These are phyloP conservation scores for Luffa aegyptiaca DNA, from an alignment of 306 rosid genomes.

Conservation along the genomic window DNA sequence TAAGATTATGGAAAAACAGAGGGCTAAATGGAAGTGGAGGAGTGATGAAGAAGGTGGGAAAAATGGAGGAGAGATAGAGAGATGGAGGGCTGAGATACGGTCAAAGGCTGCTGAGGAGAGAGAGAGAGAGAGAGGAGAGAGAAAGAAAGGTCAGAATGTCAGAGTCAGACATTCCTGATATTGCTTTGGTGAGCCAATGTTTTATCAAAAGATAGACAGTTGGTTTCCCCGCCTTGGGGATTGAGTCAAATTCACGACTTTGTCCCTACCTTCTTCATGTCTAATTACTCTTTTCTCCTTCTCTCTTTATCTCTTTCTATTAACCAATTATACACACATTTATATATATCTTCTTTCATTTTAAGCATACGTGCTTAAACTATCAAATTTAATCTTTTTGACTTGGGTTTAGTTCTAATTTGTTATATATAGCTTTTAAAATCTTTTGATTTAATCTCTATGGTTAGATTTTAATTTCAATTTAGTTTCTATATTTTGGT, in stretches of 20 bases:
- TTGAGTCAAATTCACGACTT: conserved; percentile 14
- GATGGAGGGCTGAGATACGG: conserved; percentile 44
- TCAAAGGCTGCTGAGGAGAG: conserved; percentile 39
- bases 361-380: no score
- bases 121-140: conserved; percentile 17
- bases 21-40: no score
- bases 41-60: no score
- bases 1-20: no score
- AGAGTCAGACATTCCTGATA: conserved; percentile 44
- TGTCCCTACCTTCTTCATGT: conserved; percentile 1
- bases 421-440: no score
- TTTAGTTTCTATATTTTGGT: no score
- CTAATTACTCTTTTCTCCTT: conserved; percentile 8
- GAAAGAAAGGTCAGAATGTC: conserved; percentile 31
- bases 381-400: no score
- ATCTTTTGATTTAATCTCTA: no score
- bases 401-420: no score
- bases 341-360: no score
- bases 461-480: no score
- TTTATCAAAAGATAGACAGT: conserved; percentile 22
- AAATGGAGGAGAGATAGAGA: background rate
- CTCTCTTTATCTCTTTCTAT: background rate
- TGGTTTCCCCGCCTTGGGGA: conserved; percentile 20
- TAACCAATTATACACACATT: no score
- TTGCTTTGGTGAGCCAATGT: conserved; percentile 22